Evolutionary conservation across 1,284 basidiomycete genomes (phyloP).

Genomic region (Ustilago sp.): DNA sequence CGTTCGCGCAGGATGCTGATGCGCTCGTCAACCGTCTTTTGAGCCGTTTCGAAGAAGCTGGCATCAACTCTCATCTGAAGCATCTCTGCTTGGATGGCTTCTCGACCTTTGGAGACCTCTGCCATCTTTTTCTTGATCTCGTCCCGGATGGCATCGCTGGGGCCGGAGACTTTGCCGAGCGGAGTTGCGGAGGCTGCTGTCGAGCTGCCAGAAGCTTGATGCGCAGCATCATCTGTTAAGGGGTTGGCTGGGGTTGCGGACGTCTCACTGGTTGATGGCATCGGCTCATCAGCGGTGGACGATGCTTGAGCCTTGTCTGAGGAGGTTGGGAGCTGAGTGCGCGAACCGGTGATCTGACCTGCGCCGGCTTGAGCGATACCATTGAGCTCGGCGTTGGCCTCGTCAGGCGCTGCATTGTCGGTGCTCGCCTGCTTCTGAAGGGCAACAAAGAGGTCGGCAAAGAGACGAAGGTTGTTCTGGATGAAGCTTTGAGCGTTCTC

Average conservation of each 20-base stretch:
- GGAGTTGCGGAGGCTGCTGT: not conserved
- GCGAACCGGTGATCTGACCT: not conserved
- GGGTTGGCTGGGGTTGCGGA: not conserved
- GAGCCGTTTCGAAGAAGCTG: slow-evolving; percentile 49
- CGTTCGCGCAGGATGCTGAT: slow-evolving; percentile 43
- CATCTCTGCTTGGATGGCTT: slow-evolving; percentile 48
- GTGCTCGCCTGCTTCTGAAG: slow-evolving; percentile 50
- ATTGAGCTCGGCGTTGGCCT: slow-evolving; percentile 1
- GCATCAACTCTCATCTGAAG: slow-evolving; percentile 50
- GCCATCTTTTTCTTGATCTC: slow-evolving; percentile 44
- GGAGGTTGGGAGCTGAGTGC: too few relatives aligned
- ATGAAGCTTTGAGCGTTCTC: slow-evolving; percentile 45
- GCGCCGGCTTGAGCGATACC: slow-evolving; percentile 1
- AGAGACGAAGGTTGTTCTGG: slow-evolving; percentile 41
- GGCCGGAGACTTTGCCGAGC: slow-evolving; percentile 13
- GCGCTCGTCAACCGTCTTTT: slow-evolving; percentile 51
- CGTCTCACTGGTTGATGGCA: not conserved
- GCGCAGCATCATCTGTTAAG: not conserved
- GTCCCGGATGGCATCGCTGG: slow-evolving; percentile 36
- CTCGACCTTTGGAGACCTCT: slow-evolving; percentile 40
- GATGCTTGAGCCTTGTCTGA: not conserved
- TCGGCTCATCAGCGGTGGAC: not conserved
- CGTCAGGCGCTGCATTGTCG: slow-evolving; percentile 16
- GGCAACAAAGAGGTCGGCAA: slow-evolving; percentile 50
- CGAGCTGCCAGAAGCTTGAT: not conserved